Percentiles rank a stretch among this genome's conserved stretches.
Evolutionary conservation across 169 alveolate genomes (phyloP).

Genomic region (Ichthyophthirius multifiliis): DNA sequence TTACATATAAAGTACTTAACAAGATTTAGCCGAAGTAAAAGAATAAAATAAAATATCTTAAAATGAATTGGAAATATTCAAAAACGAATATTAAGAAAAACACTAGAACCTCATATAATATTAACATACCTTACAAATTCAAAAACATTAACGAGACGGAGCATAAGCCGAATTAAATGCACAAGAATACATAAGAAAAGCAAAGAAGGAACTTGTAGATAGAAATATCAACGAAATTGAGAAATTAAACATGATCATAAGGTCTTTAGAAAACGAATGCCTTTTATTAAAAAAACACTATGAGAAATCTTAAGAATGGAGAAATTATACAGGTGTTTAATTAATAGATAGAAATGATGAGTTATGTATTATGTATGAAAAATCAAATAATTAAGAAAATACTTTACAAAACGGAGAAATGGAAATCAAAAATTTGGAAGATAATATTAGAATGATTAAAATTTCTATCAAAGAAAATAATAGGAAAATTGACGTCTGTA

Average conservation of each 20-base stretch:
- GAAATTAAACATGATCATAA: constrained; percentile 85
- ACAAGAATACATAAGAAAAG: constrained; percentile 62
- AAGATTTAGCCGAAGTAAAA: constrained; percentile 87
- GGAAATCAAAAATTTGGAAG: constrained; percentile 78
- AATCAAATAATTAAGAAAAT: constrained; percentile 83
- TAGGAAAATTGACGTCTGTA: constrained; percentile 74
- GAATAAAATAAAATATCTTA: constrained; percentile 84
- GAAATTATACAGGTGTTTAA: constrained; percentile 90
- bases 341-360: constrained; percentile 92
- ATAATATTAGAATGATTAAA: constrained; percentile 77
- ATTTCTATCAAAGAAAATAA: constrained; percentile 73
- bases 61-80: constrained; percentile 87
- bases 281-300: constrained; percentile 71
- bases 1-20: constrained; percentile 74
- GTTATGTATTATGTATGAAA: constrained; percentile 89
- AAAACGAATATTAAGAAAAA: constrained; percentile 84
- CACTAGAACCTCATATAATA: constrained; percentile 77
- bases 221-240: constrained; percentile 88
- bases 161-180: constrained; percentile 77
- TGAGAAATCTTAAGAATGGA: constrained; percentile 86
- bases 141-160: constrained; percentile 72
- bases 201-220: constrained; percentile 77
- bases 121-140: constrained; percentile 61
- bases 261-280: constrained; percentile 86
- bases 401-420: constrained; percentile 79